Base-by-base conservation (phyloP, 441 rosid genomes). In the Gossypium armourianum region DNA sequence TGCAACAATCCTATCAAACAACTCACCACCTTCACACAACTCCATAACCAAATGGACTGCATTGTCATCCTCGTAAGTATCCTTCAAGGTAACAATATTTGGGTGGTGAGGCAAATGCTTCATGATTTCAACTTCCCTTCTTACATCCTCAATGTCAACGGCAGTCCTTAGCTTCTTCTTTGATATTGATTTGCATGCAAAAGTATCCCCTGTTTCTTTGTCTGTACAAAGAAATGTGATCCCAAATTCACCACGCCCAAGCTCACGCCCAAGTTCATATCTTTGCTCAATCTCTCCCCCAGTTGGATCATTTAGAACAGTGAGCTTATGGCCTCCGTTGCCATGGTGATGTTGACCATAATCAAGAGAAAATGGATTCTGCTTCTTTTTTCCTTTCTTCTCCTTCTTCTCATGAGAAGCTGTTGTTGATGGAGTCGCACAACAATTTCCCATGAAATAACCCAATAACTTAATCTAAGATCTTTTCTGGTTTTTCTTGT, bases 1-100 rank as follows among this genome's bases (percentile, higher is more conserved):
- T 2, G 93, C 88, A 0, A 86, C 89, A 64, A 88, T 88, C 80
- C 93, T 83, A 63, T 88, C 93, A 62, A 88, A 88, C 84, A 88
- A 74, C 5, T 88, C 92, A 56, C 92, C 92, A 0, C 92, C 92
- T 70, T 88, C 90, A 61, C 92, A 88, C 64, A 88, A 79, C 80
- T 88, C 92, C 92, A 86, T 88, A 40, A 86, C 89, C 78, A 88
- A 74, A 81, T 88, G 92, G n/a, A 88, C 93, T 3, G 93, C 89
- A 73, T 76, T 66, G 49, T 88, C 88, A 72, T 88, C 90, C 75
- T 88, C 93, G 17, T 83, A 88, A 61, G 93, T 85, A 71, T 86
- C 90, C 45, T 88, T 88, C 81, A 88, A 78, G 55, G 82, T 84
- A n/a, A 88, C 89, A 40, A 88, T 78, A 68, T 86, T 85, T 0